Base-by-base conservation (phyloP, 2,329 filamentous ascomycete species). In the Cryoendolithus antarcticus region DNA sequence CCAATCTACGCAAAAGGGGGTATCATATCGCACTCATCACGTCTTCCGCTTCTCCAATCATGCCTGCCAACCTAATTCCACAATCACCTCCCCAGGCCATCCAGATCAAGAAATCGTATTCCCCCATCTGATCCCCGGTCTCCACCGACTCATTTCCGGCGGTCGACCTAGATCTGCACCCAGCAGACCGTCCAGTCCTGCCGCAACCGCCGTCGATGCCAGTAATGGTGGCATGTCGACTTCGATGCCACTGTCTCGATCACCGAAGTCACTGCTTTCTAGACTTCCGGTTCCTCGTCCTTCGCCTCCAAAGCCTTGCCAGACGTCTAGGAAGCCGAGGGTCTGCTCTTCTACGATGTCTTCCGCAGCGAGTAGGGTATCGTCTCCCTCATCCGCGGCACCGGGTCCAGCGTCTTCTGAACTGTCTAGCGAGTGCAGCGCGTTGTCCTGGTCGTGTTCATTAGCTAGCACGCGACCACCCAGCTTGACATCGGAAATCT, bases 401-500 rank as follows among this genome's bases (percentile, higher is more conserved):
- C 7, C 24, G 24, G 7, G 24, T 7, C 6, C 24, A 8, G 24
- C 24, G 8, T 47, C 46, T 7, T 51, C 52, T 9, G 52, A 48
- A 4, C 55, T 56, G n/a, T 53, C 51, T 27, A 8, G 24, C 24
- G 24, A 27, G 24, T 27, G 24, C 24, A 27, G 24, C 24, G 24
- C 24, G 46, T 91, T 82, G 0, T 72, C 69, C 7, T 27, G 24
- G 24, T 27, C 64, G 24, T 65, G 62, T 40, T 65, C 63, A 32
- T 58, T 60, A 2, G 73, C 69, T 3, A 95, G 67, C 1, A 94
- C 82, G 13, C 86, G 74, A 0, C 86, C 86, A 8, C 86, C 86
- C 3, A 95, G 65, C 51, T 83, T 75, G 29, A 93, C 71, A 53
- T 96, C 89, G 47, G 77, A 83, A 7, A 82, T 74, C 24, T 74